These are phyloP conservation scores for Coelastrella sp. DNA, from an alignment of 139 green algal species.

Conservation along the genomic window DNA sequence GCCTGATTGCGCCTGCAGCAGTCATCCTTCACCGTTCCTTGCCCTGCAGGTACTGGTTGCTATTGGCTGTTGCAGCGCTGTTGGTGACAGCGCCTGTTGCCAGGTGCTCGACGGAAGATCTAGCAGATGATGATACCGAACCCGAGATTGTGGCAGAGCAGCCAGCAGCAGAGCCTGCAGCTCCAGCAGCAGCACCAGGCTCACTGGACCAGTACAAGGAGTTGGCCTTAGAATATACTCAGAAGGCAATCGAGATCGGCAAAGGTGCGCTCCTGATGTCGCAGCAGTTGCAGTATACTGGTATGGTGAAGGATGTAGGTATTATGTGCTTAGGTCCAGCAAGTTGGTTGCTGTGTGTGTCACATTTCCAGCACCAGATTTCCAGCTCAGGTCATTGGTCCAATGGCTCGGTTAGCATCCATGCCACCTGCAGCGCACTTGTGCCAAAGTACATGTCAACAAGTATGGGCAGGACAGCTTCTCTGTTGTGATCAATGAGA, in stretches of 20 bases:
- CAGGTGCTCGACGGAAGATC: constrained; percentile 29
- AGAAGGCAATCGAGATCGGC: constrained; percentile 34
- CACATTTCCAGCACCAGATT: too few species aligned
- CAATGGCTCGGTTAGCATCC: too few species aligned
- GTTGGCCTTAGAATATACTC: constrained; percentile 19
- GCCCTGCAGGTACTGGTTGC: constrained; percentile 33
- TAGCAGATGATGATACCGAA: background rate
- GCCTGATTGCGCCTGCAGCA: too few species aligned
- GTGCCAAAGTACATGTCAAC: too few species aligned
- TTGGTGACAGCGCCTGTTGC: constrained; percentile 24
- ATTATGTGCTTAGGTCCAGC: too few species aligned
- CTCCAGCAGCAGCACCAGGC: background rate
- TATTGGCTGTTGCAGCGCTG: constrained; percentile 35
- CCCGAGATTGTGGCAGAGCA: background rate
- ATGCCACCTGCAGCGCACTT: too few species aligned
- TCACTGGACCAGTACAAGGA: constrained; percentile 42
- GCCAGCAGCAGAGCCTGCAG: background rate
- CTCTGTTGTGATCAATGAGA: background rate
- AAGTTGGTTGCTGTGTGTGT: too few species aligned
- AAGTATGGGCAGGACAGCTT: too few species aligned
- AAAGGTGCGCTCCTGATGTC: constrained; percentile 3
- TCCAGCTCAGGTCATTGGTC: too few species aligned
- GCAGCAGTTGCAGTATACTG: too few species aligned
- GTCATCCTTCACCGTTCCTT: background rate
- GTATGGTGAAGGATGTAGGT: too few species aligned